These are phyloP conservation scores for Heterococcus sp. DNA, from an alignment of 108 stramenopile species.

Conservation along the genomic window DNA sequence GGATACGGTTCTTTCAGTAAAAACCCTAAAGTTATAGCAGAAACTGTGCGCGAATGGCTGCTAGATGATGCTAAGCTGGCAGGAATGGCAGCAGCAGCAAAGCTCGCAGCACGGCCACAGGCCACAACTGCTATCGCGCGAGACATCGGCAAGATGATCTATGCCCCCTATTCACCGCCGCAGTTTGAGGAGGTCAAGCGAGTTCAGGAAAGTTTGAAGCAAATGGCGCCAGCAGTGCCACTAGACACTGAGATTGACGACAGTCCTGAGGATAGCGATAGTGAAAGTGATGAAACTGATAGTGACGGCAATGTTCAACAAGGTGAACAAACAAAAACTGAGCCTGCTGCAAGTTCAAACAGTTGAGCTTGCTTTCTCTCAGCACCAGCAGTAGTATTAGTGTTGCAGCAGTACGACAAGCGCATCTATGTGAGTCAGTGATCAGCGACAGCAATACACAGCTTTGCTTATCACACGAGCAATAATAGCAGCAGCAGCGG, in stretches of 20 bases:
- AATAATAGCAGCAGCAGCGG: too few relatives aligned
- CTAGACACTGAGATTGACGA: background rate
- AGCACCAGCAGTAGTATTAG: too few relatives aligned
- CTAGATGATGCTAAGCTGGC: conserved; percentile 50
- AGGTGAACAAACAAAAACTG: background rate
- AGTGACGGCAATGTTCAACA: background rate
- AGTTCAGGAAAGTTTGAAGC: too few relatives aligned
- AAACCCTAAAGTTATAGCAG: conserved; percentile 71
- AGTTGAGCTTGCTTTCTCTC: too few relatives aligned
- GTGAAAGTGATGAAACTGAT: too few relatives aligned
- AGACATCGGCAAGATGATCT: conserved; percentile 42
- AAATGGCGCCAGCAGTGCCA: background rate
- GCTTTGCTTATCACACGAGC: too few relatives aligned
- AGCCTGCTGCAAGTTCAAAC: too few relatives aligned
- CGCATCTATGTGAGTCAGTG: too few relatives aligned
- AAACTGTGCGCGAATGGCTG: conserved; percentile 75
- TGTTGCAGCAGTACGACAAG: too few relatives aligned
- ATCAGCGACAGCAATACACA: too few relatives aligned
- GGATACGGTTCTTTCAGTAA: conserved; percentile 82
- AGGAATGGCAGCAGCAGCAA: conserved; percentile 65
- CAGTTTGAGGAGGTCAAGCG: too few relatives aligned
- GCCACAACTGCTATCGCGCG: conserved; percentile 41
- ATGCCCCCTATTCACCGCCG: background rate
- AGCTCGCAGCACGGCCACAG: conserved; percentile 21
- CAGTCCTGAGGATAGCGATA: too few relatives aligned